phyloP scores from a whole-genome alignment of 495 filamentous ascomycete genomes.

The Penicillium daleae region DNA sequence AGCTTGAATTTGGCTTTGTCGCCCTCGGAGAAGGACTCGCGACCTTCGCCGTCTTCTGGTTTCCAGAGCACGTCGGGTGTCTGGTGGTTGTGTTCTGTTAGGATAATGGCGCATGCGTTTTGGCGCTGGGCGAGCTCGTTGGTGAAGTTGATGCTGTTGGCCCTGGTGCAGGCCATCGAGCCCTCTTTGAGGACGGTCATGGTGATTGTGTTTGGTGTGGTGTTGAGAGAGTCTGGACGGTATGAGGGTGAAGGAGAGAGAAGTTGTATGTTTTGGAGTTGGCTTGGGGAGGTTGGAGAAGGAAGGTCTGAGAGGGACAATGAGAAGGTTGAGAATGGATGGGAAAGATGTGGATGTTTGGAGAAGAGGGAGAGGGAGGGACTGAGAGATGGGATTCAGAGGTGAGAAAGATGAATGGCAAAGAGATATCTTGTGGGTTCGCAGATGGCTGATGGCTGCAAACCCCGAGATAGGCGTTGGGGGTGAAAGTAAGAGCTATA shows the following conservation, averaged over 20 bases:
- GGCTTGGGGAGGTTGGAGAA: background rate
- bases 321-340: background rate
- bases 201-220: background rate
- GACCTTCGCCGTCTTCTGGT: background rate
- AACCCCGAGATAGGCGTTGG: background rate
- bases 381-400: background rate
- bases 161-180: constrained; percentile 2
- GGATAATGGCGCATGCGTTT: background rate
- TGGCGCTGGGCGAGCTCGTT: background rate
- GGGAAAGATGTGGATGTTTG: background rate
- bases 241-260: background rate
- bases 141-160: background rate
- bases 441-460: background rate
- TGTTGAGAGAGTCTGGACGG: background rate
- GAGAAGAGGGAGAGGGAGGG: background rate
- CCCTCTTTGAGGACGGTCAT: constrained; percentile 4
- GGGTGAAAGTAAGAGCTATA: background rate
- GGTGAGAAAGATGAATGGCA: background rate
- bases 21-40: background rate
- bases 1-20: constrained; percentile 7
- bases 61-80: constrained; percentile 7
- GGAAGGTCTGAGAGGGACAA: background rate
- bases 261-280: background rate
- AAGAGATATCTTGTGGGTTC: background rate
- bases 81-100: background rate